Conservation (phyloP, 2,329 filamentous ascomycete species). For the Podosphaera aphanis region DNA sequence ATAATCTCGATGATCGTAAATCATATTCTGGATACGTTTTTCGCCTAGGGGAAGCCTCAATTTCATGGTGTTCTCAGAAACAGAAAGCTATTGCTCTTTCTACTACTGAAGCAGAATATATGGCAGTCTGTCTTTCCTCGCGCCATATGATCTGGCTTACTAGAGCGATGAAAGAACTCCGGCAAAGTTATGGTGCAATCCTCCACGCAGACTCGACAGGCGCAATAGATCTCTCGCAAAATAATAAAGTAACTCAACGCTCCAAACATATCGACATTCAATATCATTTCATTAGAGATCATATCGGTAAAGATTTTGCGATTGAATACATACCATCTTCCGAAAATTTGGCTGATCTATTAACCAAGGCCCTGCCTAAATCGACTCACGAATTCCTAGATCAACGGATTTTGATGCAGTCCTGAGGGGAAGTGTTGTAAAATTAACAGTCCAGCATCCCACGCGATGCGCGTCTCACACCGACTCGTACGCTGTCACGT, state of each 20-base stretch:
- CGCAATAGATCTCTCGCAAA: slow-evolving; percentile 1
- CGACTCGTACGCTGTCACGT: too few species aligned
- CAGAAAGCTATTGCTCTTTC: neutral
- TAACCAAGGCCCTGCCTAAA: neutral
- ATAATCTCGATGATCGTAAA: slow-evolving; percentile 1
- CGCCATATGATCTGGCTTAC: neutral
- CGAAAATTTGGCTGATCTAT: slow-evolving; percentile 1
- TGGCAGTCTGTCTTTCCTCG: neutral
- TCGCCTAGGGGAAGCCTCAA: neutral
- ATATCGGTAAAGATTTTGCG: slow-evolving; percentile 1
- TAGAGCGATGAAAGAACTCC: neutral
- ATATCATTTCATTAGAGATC: neutral
- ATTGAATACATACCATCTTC: slow-evolving; percentile 1
- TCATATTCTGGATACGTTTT: slow-evolving; percentile 1
- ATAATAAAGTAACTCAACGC: slow-evolving; percentile 1
- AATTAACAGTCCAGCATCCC: too few species aligned
- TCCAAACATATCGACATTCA: neutral
- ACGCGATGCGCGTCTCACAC: too few species aligned
- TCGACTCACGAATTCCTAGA: neutral
- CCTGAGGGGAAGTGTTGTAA: slow-evolving; percentile 1
- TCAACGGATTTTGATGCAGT: neutral
- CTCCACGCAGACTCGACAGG: neutral
- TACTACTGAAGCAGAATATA: neutral
- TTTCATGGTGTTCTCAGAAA: neutral
- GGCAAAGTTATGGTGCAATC: neutral